phyloP scores from a whole-genome alignment of 306 rosid genomes.

The Hippophae gyantsensis region DNA sequence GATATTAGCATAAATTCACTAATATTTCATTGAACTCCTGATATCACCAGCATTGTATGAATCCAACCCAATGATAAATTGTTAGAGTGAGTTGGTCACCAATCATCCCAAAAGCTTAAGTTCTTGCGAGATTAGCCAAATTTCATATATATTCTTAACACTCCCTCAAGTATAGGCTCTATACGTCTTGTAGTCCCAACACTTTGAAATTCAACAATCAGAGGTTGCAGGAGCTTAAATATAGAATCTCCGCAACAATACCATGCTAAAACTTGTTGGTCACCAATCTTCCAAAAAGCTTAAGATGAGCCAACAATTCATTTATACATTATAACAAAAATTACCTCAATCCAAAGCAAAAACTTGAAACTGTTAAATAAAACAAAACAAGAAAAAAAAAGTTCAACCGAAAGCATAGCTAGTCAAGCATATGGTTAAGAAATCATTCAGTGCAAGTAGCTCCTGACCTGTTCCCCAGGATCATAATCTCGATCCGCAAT shows the following conservation, averaged over 20 bases:
- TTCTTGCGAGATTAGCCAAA: too few relatives aligned
- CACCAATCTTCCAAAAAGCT: too few relatives aligned
- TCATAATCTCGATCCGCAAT: constrained; percentile 55
- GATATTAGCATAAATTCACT: constrained; percentile 3
- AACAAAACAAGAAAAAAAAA: background rate
- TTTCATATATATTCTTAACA: too few relatives aligned
- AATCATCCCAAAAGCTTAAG: too few relatives aligned
- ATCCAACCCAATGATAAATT: background rate
- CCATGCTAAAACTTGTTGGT: too few relatives aligned
- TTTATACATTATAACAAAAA: background rate
- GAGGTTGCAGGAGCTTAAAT: too few relatives aligned
- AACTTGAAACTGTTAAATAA: background rate
- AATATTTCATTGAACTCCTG: background rate
- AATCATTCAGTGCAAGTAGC: constrained; percentile 12
- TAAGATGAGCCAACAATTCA: too few relatives aligned
- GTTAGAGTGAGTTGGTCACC: too few relatives aligned
- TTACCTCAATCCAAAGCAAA: background rate
- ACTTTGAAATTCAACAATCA: too few relatives aligned
- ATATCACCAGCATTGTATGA: background rate
- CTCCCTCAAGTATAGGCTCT: too few relatives aligned
- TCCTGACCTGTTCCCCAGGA: constrained; percentile 63
- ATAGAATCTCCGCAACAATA: too few relatives aligned
- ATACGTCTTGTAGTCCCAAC: too few relatives aligned
- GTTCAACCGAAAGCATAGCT: background rate
- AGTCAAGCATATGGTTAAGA: background rate